Evolutionary conservation across 1,139 yeast genomes (phyloP).

Genomic region (Kluyveromyces marxianus): DNA sequence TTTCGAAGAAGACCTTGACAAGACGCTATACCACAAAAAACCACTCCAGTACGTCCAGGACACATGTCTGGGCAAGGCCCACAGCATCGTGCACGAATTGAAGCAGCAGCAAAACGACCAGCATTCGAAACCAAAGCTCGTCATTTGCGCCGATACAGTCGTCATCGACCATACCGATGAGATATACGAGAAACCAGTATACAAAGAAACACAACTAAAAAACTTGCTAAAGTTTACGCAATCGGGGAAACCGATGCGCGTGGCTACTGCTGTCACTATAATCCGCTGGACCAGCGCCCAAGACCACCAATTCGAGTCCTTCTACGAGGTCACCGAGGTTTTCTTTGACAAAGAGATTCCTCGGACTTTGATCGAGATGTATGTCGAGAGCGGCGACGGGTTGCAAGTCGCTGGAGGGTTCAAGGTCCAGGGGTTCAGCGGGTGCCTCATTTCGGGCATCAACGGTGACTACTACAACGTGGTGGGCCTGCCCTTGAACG

Average conservation of each 20-base stretch:
- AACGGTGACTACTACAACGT: constrained; percentile 81
- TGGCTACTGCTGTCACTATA: constrained; percentile 58
- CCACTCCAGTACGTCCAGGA: constrained; percentile 51
- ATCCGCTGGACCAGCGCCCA: constrained; percentile 13
- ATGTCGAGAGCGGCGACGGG: constrained; percentile 70
- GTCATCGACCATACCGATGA: constrained; percentile 54
- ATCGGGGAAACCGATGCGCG: constrained; percentile 40
- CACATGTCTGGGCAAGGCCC: constrained; percentile 62
- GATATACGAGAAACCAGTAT: constrained; percentile 72
- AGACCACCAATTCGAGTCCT: constrained; percentile 20
- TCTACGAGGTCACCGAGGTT: constrained; percentile 41
- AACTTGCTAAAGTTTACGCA: constrained; percentile 42
- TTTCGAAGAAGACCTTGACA: constrained; percentile 69
- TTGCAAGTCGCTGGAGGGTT: constrained; percentile 87
- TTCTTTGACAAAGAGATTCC: constrained; percentile 41
- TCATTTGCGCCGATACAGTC: constrained; percentile 77
- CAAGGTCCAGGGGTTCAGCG: constrained; percentile 69
- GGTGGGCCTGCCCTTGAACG: constrained; percentile 66
- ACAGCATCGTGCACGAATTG: constrained; percentile 47
- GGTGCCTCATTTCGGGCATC: constrained; percentile 52
- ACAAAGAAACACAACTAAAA: constrained; percentile 42
- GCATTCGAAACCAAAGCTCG: constrained; percentile 16
- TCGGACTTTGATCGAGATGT: constrained; percentile 48
- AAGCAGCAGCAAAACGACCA: constrained; percentile 8
- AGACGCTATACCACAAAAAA: constrained; percentile 32